These are phyloP conservation scores for Xylaria cubensis DNA, from an alignment of 495 filamentous ascomycete species.

Conservation along the genomic window DNA sequence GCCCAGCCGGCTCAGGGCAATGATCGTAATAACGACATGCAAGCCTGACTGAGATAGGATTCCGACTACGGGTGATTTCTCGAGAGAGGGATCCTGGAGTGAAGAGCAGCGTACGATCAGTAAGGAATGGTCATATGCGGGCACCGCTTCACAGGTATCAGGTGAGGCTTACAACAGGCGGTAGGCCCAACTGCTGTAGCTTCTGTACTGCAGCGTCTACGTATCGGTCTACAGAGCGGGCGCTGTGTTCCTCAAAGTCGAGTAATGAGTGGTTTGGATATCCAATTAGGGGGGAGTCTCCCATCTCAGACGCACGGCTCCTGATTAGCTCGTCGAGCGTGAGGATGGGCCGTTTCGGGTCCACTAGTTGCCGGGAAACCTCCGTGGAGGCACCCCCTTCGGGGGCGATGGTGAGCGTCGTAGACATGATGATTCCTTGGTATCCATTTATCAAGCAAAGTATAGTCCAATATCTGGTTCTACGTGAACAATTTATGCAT, in stretches of 20 bases:
- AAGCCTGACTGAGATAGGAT: conserved; percentile 51
- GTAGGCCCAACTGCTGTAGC: conserved; percentile 16
- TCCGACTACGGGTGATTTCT: conserved; percentile 50
- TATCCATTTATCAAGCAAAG: not conserved
- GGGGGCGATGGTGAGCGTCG: not conserved
- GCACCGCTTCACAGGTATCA: conserved; percentile 24
- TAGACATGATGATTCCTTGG: not conserved
- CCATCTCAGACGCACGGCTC: conserved; percentile 22
- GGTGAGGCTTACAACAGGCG: conserved; percentile 17
- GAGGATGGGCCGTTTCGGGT: conserved; percentile 15
- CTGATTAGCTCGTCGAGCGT: conserved; percentile 24
- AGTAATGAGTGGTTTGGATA: conserved; percentile 22
- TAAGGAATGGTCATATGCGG: not conserved
- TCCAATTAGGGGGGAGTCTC: conserved; percentile 24
- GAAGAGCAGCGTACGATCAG: not conserved
- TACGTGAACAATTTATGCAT: conserved; percentile 12
- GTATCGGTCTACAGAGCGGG: conserved; percentile 20
- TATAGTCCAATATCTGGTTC: not conserved
- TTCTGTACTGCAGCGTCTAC: conserved; percentile 25
- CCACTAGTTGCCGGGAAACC: not conserved
- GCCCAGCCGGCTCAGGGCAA: conserved; percentile 53
- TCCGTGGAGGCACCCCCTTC: conserved; percentile 1
- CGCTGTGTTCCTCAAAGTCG: conserved; percentile 25
- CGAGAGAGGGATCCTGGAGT: conserved; percentile 34
- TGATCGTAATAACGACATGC: conserved; percentile 51